phyloP scores from a whole-genome alignment of 148 eudicot genomes.

The Rhododendron molle region DNA sequence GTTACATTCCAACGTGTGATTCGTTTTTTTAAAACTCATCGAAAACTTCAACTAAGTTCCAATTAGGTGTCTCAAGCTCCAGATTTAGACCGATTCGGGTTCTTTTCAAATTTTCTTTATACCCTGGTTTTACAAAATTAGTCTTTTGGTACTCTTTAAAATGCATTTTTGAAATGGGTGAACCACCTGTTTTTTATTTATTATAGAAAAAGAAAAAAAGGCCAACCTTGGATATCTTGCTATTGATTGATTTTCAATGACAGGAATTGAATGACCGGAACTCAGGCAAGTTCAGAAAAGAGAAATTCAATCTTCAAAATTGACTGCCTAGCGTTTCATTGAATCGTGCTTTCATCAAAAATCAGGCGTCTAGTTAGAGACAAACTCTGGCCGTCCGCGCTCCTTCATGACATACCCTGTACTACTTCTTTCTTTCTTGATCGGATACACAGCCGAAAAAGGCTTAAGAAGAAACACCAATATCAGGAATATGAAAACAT shows the following conservation, averaged over 20 bases:
- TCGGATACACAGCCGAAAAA: no score
- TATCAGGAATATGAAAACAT: no score
- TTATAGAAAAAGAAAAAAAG: background rate
- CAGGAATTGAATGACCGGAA: background rate
- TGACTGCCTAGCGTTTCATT: background rate
- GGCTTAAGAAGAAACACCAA: no score
- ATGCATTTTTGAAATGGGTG: background rate
- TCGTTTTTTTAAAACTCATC: no score
- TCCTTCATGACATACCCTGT: background rate
- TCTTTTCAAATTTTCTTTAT: no score
- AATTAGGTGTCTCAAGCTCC: no score
- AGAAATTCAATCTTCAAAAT: background rate
- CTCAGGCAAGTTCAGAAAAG: background rate
- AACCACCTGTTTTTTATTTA: background rate
- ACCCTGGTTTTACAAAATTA: no score
- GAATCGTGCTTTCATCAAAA: background rate
- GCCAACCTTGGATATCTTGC: background rate
- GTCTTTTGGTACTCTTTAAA: no score
- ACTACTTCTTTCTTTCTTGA: no score
- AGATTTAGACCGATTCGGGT: no score
- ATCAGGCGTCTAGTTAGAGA: background rate
- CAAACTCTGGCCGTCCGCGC: background rate
- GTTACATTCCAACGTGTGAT: no score
- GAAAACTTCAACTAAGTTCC: no score
- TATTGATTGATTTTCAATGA: background rate